Conservation (phyloP, 202 grass and related monocot species). For the Bolboschoenoplectus hybrid region DNA sequence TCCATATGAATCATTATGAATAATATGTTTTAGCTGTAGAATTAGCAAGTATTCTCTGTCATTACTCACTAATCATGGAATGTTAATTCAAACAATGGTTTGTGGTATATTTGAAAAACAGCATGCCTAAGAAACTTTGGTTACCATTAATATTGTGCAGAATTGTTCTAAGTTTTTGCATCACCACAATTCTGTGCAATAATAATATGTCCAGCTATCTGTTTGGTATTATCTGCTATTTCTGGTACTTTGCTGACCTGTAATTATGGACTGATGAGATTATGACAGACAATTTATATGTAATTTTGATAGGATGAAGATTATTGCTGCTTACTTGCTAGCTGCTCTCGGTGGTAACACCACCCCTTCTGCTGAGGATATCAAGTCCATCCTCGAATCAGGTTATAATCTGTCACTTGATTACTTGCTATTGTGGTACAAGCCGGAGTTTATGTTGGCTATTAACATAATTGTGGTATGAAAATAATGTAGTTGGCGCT, state of each 20-base stretch:
- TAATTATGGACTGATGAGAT: not conserved
- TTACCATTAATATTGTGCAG: not conserved
- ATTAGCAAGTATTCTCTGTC: not conserved
- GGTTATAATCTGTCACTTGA: slow-evolving; percentile 38
- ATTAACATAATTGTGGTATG: not conserved
- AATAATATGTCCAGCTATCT: not conserved
- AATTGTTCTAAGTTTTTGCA: not conserved
- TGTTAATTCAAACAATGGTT: not conserved
- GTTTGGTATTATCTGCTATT: not conserved
- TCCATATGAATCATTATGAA: not conserved
- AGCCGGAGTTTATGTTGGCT: not conserved
- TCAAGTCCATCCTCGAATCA: slow-evolving; percentile 68
- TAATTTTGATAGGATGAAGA: slow-evolving; percentile 67
- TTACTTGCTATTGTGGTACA: not conserved
- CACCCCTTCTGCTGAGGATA: slow-evolving; percentile 58
- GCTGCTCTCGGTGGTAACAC: slow-evolving; percentile 63
- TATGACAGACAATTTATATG: slow-evolving; percentile 4
- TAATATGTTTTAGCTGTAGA: not conserved
- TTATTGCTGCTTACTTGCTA: slow-evolving; percentile 76
- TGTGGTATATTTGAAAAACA: not conserved
- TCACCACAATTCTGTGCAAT: not conserved
- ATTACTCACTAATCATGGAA: not conserved
- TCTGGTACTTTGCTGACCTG: not conserved
- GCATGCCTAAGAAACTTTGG: not conserved
- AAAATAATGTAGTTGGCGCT: slow-evolving; percentile 58